Evolutionary conservation across 208 protist genomes (phyloP).

Genomic region (Leishmania martiniquensis): DNA sequence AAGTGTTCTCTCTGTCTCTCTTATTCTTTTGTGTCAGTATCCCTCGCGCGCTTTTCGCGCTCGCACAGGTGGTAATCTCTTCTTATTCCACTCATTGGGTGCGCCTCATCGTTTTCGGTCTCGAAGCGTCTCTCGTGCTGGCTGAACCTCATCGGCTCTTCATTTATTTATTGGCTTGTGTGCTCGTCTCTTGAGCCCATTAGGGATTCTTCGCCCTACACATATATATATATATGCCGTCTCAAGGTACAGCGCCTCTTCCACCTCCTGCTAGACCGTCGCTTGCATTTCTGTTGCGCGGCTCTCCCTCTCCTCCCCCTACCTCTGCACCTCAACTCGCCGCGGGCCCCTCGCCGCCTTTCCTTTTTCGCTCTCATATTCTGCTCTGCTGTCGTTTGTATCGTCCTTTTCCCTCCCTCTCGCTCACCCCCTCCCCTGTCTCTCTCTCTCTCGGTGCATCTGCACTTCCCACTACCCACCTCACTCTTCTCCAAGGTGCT

Average conservation of each 20-base stretch:
- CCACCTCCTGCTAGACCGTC: background rate
- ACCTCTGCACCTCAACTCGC: background rate
- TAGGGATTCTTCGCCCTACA: background rate
- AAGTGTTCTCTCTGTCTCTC: too few species aligned
- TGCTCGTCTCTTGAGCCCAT: too few species aligned
- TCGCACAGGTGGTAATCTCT: too few species aligned
- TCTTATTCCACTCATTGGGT: too few species aligned
- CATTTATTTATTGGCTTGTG: too few species aligned
- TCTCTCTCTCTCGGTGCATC: background rate
- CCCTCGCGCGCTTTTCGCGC: too few species aligned
- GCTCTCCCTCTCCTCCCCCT: background rate
- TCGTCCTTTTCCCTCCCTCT: background rate
- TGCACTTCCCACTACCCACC: too few species aligned
- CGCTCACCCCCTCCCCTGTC: background rate
- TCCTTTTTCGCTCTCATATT: background rate
- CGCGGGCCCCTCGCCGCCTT: background rate
- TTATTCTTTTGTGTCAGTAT: too few species aligned
- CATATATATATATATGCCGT: background rate
- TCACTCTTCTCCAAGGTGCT: background rate
- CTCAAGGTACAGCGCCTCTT: too few species aligned
- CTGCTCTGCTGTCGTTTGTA: background rate
- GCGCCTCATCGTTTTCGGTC: too few species aligned
- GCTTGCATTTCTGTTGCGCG: background rate
- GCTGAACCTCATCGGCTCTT: too few species aligned
- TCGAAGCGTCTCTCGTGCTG: too few species aligned